These are phyloP conservation scores for Mitragyna speciosa DNA, from an alignment of 257 asterid species.

Conservation along the genomic window DNA sequence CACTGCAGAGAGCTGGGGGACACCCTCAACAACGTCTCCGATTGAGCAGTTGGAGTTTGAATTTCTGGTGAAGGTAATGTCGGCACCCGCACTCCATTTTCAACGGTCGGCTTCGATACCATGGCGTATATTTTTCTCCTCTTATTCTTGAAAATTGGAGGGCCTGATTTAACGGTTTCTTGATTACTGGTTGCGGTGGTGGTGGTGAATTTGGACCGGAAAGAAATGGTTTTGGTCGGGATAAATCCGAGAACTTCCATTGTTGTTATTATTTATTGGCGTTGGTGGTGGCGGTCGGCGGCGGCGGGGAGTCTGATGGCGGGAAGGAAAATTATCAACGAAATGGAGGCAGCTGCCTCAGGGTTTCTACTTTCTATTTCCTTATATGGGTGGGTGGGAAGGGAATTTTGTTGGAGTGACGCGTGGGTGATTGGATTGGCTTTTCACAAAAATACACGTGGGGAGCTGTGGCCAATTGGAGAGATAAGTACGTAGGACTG, in stretches of 20 bases:
- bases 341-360: background rate
- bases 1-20: slow-evolving; percentile 63
- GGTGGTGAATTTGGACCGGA: slow-evolving; percentile 32
- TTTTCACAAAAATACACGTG: background rate
- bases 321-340: background rate
- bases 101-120: slow-evolving; percentile 36
- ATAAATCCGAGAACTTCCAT: slow-evolving; percentile 55
- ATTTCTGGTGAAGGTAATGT: slow-evolving; percentile 2
- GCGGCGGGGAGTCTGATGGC: background rate
- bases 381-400: background rate
- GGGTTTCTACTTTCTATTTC: background rate
- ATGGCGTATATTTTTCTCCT: slow-evolving; percentile 23
- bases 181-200: slow-evolving; percentile 2
- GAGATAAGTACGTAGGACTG: background rate
- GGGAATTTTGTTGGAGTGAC: background rate
- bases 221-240: slow-evolving; percentile 34
- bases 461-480: background rate
- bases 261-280: background rate
- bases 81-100: slow-evolving; percentile 18
- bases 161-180: slow-evolving; percentile 21
- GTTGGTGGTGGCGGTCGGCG: background rate
- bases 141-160: slow-evolving; percentile 4
- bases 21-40: slow-evolving; percentile 38
- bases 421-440: background rate
- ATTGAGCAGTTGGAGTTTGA: slow-evolving; percentile 8